These are phyloP conservation scores for Hippophae tibetana DNA, from an alignment of 306 rosid species.

Conservation along the genomic window DNA sequence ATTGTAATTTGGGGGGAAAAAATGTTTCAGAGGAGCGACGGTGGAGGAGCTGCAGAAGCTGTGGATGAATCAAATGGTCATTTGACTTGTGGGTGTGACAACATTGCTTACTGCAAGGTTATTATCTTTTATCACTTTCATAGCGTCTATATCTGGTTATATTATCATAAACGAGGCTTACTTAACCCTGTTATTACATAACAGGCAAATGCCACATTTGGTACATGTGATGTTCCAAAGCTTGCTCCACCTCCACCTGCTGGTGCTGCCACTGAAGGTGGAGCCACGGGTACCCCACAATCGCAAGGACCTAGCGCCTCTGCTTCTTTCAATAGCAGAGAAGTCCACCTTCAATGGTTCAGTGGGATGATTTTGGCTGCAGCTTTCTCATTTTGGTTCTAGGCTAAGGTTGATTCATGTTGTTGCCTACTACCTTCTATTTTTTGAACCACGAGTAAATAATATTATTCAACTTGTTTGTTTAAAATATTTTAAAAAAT, in stretches of 20 bases:
- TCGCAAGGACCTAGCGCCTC: constrained; percentile 3
- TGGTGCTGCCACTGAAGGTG: constrained; percentile 5
- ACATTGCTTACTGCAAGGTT: constrained; percentile 93
- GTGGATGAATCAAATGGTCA: constrained; percentile 89
- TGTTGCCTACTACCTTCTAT: not conserved
- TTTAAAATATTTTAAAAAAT: not conserved
- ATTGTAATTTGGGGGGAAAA: not conserved
- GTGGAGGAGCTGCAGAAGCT: constrained; percentile 91
- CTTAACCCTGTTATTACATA: constrained; percentile 10
- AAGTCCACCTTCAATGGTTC: constrained; percentile 29
- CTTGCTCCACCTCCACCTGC: constrained; percentile 95
- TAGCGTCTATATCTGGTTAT: not conserved
- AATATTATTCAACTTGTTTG: constrained; percentile 15
- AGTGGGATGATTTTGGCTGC: constrained; percentile 31
- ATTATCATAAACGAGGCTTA: not conserved
- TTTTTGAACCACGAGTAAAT: constrained; percentile 21
- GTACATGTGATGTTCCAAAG: constrained; percentile 66
- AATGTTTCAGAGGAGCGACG: constrained; percentile 68
- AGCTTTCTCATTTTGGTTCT: constrained; percentile 25
- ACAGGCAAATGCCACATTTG: constrained; percentile 56
- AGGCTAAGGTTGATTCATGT: constrained; percentile 19
- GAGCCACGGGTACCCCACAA: constrained; percentile 8
- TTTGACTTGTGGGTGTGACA: constrained; percentile 83
- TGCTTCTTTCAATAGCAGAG: constrained; percentile 25
- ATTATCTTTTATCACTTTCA: constrained; percentile 10